Base-by-base conservation (phyloP, 805 yeast species). In the Wickerhamomyces rabaulensis region DNA sequence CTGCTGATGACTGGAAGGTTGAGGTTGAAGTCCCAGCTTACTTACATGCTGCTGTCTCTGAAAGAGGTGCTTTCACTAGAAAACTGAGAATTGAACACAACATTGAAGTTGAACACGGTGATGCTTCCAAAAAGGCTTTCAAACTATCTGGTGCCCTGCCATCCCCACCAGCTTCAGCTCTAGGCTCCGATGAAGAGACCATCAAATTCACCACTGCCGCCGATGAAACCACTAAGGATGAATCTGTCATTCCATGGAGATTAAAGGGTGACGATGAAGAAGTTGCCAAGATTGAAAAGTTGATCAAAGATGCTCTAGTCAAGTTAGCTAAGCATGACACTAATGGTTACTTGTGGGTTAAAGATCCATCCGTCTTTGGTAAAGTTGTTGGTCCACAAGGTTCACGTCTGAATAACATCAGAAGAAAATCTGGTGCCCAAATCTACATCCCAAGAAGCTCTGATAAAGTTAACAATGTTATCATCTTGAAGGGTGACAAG, bases 321-420 rank as follows among this genome's bases (percentile, higher is more conserved):
- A 63, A 65, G 38, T 79, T 79, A 43, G 58, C 70, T 48, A 56
- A 59, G 20, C 79, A 78, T 43, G 71, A 73, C 39, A 57, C 68
- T 38, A 70, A 68, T 41, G 94, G 82, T 13, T 87, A 79, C 77
- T 66, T 85, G 50, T 84, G 84, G 75, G 66, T 79, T 36, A 65
- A 76, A 38, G 73, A 78, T 47, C 66, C 79, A 13, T 60, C 66
- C 23, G 61, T 62, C 40, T 84, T 85, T 64, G 76, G 84, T 48
- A 77, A 73, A 61, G 71, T 88, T 44, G 78, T 89, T 52, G 96
- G 96, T 9, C 80, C 88, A 15, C 83, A 79, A 54, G 96, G 96
- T 41, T 66, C 80, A 31, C 80, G 77, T 51, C 71, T 88, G 60
- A 79, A 75, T 57, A 67, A 68, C 52, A 74, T 87, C 49, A 80